Conservation (phyloP, 73 alveolate genomes). For the Breviolum minutum region DNA sequence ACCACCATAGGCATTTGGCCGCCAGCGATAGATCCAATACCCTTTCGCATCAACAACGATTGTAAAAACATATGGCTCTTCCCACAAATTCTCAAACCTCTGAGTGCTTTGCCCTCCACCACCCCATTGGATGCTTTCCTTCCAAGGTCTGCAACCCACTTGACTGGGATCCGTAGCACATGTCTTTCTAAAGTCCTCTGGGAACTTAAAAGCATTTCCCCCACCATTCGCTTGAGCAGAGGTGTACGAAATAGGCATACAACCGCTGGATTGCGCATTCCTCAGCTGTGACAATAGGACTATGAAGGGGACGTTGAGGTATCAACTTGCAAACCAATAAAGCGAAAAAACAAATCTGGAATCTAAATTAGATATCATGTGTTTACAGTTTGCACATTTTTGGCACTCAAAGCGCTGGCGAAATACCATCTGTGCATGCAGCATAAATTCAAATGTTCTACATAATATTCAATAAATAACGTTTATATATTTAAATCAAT, state of each 20-base stretch:
- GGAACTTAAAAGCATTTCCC: slow-evolving; percentile 38
- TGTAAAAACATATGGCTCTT: slow-evolving; percentile 75
- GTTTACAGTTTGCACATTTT: no score
- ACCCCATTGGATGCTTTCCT: slow-evolving; percentile 54
- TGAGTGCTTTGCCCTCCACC: slow-evolving; percentile 67
- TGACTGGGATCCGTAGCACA: slow-evolving; percentile 24
- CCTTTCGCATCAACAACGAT: slow-evolving; percentile 82
- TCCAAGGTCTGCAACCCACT: slow-evolving; percentile 55
- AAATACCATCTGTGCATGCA: no score
- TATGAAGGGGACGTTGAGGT: not conserved
- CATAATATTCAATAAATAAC: no score
- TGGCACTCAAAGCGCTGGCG: no score
- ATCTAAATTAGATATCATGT: no score
- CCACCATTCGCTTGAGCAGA: slow-evolving; percentile 49
- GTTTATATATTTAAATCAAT: no score
- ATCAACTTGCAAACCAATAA: not conserved
- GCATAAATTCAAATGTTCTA: no score
- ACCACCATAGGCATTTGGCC: slow-evolving; percentile 18
- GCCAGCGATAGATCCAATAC: slow-evolving; percentile 87
- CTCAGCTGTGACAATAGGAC: not conserved
- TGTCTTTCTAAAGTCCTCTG: slow-evolving; percentile 43
- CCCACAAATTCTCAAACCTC: slow-evolving; percentile 81
- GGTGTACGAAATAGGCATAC: slow-evolving; percentile 74
- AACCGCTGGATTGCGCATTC: slow-evolving; percentile 81
- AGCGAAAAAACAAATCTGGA: not conserved